Evolutionary conservation across 1,284 basidiomycete species (phyloP).

Genomic region (Hemileia vastatrix): DNA sequence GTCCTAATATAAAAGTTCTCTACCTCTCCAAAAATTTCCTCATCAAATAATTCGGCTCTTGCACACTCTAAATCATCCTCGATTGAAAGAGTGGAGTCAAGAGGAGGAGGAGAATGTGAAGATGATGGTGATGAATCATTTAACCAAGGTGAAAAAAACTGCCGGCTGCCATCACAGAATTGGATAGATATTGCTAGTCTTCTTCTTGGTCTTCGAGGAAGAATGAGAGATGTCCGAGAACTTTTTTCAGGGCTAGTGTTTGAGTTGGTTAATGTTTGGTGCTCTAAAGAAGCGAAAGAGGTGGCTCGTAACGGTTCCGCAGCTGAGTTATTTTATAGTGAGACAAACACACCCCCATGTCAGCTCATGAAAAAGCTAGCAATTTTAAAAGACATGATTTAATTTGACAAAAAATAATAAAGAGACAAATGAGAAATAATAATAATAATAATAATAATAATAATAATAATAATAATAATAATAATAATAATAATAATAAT

Average conservation of each 20-base stretch:
- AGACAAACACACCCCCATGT: too few species aligned
- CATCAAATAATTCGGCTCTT: constrained; percentile 16
- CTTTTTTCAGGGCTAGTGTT: background rate
- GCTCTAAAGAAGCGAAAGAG: constrained; percentile 17
- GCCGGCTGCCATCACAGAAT: background rate
- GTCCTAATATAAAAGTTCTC: background rate
- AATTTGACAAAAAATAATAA: background rate
- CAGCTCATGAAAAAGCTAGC: too few species aligned
- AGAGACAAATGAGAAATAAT: background rate
- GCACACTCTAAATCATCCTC: constrained; percentile 16
- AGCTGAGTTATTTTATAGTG: too few species aligned
- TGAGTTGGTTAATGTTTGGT: too few species aligned
- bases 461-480: background rate
- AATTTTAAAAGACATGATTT: too few species aligned
- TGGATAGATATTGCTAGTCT: constrained; percentile 7
- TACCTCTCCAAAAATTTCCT: constrained; percentile 22
- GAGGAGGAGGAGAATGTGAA: background rate
- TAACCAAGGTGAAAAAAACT: constrained; percentile 18
- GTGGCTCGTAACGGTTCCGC: constrained; percentile 19
- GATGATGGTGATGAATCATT: background rate
- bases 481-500: background rate
- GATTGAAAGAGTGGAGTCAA: too few species aligned
- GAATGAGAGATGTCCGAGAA: background rate
- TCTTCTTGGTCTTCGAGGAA: constrained; percentile 16
- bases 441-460: background rate